phyloP scores from a whole-genome alignment of 768 basidiomycete species.

The Tephrocybe sp. region DNA sequence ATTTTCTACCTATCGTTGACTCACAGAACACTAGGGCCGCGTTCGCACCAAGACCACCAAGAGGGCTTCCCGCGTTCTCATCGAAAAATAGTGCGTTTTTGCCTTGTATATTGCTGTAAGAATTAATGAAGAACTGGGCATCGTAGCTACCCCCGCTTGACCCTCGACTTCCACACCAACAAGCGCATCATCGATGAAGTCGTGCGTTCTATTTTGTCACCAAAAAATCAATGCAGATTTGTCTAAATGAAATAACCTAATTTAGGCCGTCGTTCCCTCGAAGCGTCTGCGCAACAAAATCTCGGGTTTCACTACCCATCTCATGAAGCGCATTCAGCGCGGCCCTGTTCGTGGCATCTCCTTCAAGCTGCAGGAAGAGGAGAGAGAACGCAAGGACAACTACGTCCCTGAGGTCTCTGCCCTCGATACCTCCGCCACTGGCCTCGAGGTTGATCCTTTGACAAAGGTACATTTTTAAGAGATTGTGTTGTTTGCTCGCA shows the following conservation, averaged over 20 bases:
- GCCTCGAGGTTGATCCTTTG: conserved; percentile 86
- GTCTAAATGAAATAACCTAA: neutral
- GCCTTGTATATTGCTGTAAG: neutral
- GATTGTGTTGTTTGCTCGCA: neutral
- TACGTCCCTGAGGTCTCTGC: conserved; percentile 98
- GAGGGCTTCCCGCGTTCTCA: conserved; percentile 97
- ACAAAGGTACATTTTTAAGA: conserved; percentile 70
- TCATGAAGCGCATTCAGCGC: conserved; percentile 99
- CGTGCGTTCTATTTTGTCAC: conserved; percentile 36
- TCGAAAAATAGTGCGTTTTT: conserved; percentile 92
- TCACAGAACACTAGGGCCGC: conserved; percentile 66
- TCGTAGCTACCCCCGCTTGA: conserved; percentile 92
- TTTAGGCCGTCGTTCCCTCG: conserved; percentile 88
- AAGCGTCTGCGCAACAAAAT: conserved; percentile 99
- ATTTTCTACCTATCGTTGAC: neutral
- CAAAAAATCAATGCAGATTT: neutral
- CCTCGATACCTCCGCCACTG: conserved; percentile 71
- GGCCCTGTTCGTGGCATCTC: conserved; percentile 99
- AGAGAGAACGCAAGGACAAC: conserved; percentile 99
- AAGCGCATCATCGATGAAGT: conserved; percentile 99
- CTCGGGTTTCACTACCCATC: conserved; percentile 98
- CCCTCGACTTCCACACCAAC: conserved; percentile 99
- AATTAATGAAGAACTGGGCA: conserved; percentile 1
- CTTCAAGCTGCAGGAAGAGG: conserved; percentile 99
- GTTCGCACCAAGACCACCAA: conserved; percentile 99